Evolutionary conservation across 345 rosid species (phyloP), one percentile per base, ranked within the genome.

Genomic region (Erysimum cheiranthoides): DNA sequence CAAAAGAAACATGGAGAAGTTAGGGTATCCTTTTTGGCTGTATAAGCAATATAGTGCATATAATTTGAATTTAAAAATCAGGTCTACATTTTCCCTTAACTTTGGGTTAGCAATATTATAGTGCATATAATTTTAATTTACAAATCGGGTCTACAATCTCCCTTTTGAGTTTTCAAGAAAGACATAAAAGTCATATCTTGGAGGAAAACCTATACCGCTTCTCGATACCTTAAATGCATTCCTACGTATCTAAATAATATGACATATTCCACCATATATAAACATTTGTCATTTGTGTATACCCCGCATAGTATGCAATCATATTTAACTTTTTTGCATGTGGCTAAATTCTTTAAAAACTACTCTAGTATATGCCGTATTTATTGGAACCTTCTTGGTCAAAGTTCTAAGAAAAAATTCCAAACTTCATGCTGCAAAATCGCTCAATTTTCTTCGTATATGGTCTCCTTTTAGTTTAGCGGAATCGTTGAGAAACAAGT

Each of bases 11-110:
- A 47, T 59, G 68, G 1, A 38, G 42, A 75, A 18, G 69, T 51
- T 61, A 75, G 74, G 79, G 67, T 61, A 68, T 49, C 53, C 74
- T 13, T 75, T 49, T 40, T 64, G 57, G 66, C 46, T 42, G 18
- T 42, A 32, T 54, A 54, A 64, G 64, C 56, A 73, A 73, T 30
- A 42, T n/a, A 17, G 1, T 35, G 59, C 35, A 61, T 16, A 11
- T 6, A 30, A 8, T 0, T 36, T 50, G 16, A 39, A 3, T 72
- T 38, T 61, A 61, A 40, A 45, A 43, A 17, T 5, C 25, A 70
- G 43, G 54, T 16, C 8, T 71, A 25, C 42, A 47, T 66, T 35
- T 51, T 21, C 6, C 46, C 25, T 71, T 49, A 39, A n/a, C 62
- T 68, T 68, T 38, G 4, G 61, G 30, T n/a, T n/a, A 64, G 64